Evolutionary conservation across 169 alveolate species (phyloP).

Genomic region (Plasmodium gonderi): DNA sequence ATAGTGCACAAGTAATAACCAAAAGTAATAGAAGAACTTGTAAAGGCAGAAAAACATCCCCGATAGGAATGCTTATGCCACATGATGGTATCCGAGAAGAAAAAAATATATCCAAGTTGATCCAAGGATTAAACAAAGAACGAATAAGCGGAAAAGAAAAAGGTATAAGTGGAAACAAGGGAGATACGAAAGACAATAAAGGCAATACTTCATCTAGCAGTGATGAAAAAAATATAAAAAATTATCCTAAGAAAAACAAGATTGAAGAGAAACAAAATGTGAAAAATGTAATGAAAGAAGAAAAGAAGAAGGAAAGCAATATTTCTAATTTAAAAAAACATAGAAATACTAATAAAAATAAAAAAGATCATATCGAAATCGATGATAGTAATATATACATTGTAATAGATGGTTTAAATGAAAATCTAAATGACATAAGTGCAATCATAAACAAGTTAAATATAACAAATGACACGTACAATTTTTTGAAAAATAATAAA

Average conservation of each 20-base stretch:
- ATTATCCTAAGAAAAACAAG: background rate
- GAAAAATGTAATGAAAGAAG: background rate
- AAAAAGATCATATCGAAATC: background rate
- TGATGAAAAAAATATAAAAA: background rate
- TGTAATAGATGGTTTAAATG: background rate
- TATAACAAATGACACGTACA: slow-evolving; percentile 6
- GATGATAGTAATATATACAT: slow-evolving; percentile 36
- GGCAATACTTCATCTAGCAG: background rate
- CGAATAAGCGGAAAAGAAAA: background rate
- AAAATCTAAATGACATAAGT: background rate
- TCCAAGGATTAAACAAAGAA: background rate
- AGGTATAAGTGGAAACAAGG: background rate
- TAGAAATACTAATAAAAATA: background rate
- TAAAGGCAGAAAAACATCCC: background rate
- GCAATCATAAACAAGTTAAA: background rate
- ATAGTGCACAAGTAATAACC: background rate
- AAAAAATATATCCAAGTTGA: background rate
- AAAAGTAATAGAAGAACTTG: background rate
- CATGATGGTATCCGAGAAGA: background rate
- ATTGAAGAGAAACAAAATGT: background rate
- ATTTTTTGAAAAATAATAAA: slow-evolving; percentile 3
- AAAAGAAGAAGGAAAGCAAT: background rate
- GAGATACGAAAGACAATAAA: background rate
- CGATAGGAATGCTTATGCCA: background rate
- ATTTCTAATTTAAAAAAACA: background rate